A percentile compares a stretch with the other conserved stretches of the same genome.
phyloP scores from a whole-genome alignment of 805 yeast genomes.

The Wickerhamiella alocasiicola region DNA sequence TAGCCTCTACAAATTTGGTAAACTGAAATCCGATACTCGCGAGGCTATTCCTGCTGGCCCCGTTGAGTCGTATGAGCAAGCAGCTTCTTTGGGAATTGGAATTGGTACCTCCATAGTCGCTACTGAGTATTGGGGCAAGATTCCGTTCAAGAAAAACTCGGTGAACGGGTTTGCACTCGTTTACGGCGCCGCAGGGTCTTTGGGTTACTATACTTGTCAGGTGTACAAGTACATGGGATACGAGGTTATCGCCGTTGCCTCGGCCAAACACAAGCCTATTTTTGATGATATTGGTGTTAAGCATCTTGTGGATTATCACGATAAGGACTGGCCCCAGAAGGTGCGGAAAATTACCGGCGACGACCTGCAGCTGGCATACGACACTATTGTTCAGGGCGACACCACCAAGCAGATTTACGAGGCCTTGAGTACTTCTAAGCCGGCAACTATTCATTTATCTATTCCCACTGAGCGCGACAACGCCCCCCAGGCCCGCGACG shows the following conservation, averaged over 20 bases:
- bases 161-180: slow-evolving; percentile 19
- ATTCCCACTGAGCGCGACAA: neutral
- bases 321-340: slow-evolving; percentile 34
- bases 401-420: slow-evolving; percentile 15
- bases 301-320: slow-evolving; percentile 35
- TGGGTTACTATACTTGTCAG: slow-evolving; percentile 50
- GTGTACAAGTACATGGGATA: slow-evolving; percentile 40
- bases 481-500: neutral
- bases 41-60: slow-evolving; percentile 29
- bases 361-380: slow-evolving; percentile 21
- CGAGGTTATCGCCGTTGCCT: slow-evolving; percentile 40
- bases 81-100: slow-evolving; percentile 46
- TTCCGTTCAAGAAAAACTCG: slow-evolving; percentile 25
- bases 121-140: slow-evolving; percentile 25
- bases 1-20: slow-evolving; percentile 25
- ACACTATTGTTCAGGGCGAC: slow-evolving; percentile 19
- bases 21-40: slow-evolving; percentile 18
- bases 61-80: slow-evolving; percentile 46
- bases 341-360: slow-evolving; percentile 27
- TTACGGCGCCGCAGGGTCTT: slow-evolving; percentile 45
- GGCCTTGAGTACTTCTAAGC: slow-evolving; percentile 2
- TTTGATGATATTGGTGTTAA: slow-evolving; percentile 41
- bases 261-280: slow-evolving; percentile 33
- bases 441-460: slow-evolving; percentile 5
- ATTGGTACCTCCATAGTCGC: slow-evolving; percentile 37